Conservation (phyloP, 495 filamentous ascomycete genomes). For the Aspergillus campestris region DNA sequence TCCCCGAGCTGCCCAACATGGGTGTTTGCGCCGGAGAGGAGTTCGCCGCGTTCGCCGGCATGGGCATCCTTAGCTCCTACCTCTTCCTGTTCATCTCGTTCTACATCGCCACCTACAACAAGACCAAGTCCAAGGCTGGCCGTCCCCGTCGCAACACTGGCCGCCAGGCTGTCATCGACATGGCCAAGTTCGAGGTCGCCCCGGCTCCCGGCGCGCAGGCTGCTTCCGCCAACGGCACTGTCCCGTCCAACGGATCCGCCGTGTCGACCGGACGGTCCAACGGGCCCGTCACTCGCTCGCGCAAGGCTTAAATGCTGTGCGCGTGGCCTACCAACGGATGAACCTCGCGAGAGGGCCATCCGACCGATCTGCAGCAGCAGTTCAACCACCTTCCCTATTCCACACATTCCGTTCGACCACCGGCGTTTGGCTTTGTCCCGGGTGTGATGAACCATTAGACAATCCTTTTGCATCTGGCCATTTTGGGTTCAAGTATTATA, state of each 20-base stretch:
- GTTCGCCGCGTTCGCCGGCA: conserved; percentile 91
- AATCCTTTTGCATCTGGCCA: neutral
- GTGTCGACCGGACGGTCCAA: conserved; percentile 32
- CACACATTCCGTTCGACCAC: neutral
- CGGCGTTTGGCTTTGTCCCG: no score
- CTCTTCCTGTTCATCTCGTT: conserved; percentile 97
- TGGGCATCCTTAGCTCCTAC: conserved; percentile 86
- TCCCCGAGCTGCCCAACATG: conserved; percentile 67
- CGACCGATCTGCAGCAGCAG: no score
- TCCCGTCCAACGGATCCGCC: conserved; percentile 27
- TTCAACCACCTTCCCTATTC: neutral
- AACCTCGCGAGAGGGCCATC: no score
- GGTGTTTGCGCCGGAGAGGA: conserved; percentile 93
- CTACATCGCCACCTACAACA: conserved; percentile 96
- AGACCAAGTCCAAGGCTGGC: conserved; percentile 54
- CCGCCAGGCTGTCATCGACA: conserved; percentile 45
- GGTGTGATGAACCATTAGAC: no score
- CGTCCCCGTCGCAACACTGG: conserved; percentile 44
- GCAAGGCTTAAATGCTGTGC: conserved; percentile 37
- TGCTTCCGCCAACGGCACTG: conserved; percentile 15
- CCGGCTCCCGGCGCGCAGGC: conserved; percentile 15
- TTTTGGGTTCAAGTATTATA: conserved; percentile 16
- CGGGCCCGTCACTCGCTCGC: conserved; percentile 40
- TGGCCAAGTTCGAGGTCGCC: conserved; percentile 44
- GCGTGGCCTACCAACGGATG: no score